Evolutionary conservation across 225 moss, liverwort and hornwort species (phyloP).

Genomic region (Pseudisothecium myosuroides): DNA sequence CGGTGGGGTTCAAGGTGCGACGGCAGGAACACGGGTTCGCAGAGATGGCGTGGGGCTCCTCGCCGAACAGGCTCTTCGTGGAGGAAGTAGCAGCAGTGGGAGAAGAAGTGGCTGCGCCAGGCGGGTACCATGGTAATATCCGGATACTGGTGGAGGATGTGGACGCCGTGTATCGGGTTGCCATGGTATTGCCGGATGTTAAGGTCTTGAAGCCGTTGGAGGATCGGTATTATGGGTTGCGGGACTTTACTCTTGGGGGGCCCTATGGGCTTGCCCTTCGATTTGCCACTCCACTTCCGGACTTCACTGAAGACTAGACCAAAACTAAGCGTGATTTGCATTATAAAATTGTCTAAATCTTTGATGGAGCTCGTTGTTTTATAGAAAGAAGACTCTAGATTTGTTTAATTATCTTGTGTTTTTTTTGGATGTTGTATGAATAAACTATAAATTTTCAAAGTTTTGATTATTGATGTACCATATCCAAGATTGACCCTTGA

Average conservation of each 20-base stretch:
- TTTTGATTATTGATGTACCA: background rate
- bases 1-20: slow-evolving; percentile 31
- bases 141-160: slow-evolving; percentile 59
- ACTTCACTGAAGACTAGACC: slow-evolving; percentile 7
- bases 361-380: background rate
- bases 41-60: slow-evolving; percentile 11
- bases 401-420: background rate
- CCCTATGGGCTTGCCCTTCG: slow-evolving; percentile 54
- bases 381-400: background rate
- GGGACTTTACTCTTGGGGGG: slow-evolving; percentile 61
- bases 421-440: background rate
- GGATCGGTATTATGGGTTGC: slow-evolving; percentile 49
- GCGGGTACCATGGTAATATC: slow-evolving; percentile 47
- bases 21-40: slow-evolving; percentile 19
- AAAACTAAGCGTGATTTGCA: background rate
- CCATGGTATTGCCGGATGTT: slow-evolving; percentile 16
- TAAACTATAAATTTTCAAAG: too few relatives aligned
- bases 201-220: slow-evolving; percentile 39
- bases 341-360: background rate
- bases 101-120: background rate
- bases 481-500: fast-evolving
- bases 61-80: slow-evolving; percentile 32
- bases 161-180: slow-evolving; percentile 34
- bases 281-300: slow-evolving; percentile 48
- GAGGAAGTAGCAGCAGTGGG: slow-evolving; percentile 28